phyloP scores from a whole-genome alignment of 495 filamentous ascomycete genomes.

The Daldinia grandis region DNA sequence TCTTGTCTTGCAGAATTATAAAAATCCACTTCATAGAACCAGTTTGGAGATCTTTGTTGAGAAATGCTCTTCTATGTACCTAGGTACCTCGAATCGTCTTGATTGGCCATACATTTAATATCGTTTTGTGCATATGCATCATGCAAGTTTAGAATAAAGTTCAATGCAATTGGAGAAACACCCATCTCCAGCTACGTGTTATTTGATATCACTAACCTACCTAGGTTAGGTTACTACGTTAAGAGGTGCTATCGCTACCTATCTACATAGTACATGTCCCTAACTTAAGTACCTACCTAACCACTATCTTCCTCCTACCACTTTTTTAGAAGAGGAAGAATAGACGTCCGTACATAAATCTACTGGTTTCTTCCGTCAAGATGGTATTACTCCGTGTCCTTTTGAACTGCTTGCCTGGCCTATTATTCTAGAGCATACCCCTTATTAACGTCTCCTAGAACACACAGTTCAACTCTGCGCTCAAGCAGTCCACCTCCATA shows the following conservation, averaged over 20 bases:
- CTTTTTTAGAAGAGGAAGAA: no score
- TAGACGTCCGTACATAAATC: background rate
- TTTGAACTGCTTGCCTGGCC: background rate
- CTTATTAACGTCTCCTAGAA: conserved; percentile 62
- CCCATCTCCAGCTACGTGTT: background rate
- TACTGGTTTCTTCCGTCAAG: background rate
- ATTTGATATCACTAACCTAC: background rate
- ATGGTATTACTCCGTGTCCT: conserved; percentile 25
- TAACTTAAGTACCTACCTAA: no score
- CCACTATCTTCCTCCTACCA: no score
- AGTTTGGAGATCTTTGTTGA: no score
- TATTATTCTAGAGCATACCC: background rate
- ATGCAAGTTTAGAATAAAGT: background rate
- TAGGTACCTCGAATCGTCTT: background rate
- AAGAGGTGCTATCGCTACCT: background rate
- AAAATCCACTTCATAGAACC: no score
- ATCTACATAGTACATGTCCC: no score
- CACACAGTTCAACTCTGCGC: conserved; percentile 92
- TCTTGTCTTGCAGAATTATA: no score
- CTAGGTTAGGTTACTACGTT: no score
- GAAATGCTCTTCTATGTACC: background rate
- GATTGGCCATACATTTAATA: no score
- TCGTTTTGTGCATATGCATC: background rate
- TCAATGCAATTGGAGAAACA: background rate
- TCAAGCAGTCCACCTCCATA: conserved; percentile 89